These are phyloP conservation scores for Hortiboletus campestris DNA, from an alignment of 768 basidiomycete genomes.

Conservation along the genomic window DNA sequence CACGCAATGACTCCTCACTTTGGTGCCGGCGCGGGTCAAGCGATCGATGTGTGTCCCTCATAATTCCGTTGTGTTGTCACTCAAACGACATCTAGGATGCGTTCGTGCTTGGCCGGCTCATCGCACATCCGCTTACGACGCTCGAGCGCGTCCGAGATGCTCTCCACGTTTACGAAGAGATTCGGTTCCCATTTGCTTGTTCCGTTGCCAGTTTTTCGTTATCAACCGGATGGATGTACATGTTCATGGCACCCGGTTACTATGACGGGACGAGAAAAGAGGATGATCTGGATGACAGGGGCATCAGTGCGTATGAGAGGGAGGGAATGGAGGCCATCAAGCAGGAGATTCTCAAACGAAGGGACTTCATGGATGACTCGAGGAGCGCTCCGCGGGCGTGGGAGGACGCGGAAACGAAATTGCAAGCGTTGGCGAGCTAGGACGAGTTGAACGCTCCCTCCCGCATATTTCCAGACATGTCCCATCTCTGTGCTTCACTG, in stretches of 20 bases:
- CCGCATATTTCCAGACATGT: too few relatives aligned
- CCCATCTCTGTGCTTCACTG: too few relatives aligned
- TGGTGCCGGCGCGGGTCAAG: conserved; percentile 27
- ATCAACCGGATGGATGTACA: conserved; percentile 16
- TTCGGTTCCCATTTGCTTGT: conserved; percentile 14
- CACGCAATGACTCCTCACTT: conserved; percentile 28
- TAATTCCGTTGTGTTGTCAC: neutral
- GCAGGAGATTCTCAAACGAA: conserved; percentile 11
- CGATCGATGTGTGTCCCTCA: conserved; percentile 20
- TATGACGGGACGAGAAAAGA: conserved; percentile 21
- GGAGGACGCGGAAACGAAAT: conserved; percentile 15
- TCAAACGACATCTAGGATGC: conserved; percentile 10
- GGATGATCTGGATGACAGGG: conserved; percentile 7
- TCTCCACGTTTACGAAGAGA: conserved; percentile 12
- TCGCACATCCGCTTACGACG: conserved; percentile 19
- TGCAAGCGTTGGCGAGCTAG: neutral
- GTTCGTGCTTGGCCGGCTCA: conserved; percentile 23
- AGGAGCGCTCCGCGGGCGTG: conserved; percentile 9
- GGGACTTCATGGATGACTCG: conserved; percentile 14
- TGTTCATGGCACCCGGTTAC: conserved; percentile 17
- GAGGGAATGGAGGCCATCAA: conserved; percentile 17
- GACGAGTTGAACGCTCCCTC: too few relatives aligned
- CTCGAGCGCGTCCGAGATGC: neutral
- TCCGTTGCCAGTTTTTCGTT: conserved; percentile 16
- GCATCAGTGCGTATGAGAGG: conserved; percentile 8